phyloP scores from a whole-genome alignment of 2,329 filamentous ascomycete genomes.

The Metarhizium robertsii region DNA sequence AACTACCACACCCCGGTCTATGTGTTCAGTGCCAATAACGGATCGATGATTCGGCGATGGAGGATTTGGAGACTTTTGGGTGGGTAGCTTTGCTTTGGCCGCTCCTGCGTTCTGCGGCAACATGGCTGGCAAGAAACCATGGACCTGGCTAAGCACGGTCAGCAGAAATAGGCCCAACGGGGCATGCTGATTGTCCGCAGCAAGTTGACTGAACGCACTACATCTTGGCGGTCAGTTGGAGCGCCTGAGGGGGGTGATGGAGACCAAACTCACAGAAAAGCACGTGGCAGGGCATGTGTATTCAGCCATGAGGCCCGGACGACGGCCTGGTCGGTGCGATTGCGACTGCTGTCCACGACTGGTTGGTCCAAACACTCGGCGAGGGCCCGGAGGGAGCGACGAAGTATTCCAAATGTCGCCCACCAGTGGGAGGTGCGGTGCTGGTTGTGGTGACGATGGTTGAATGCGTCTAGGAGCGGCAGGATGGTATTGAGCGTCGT shows the following conservation, averaged over 20 bases:
- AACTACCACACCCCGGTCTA: slow-evolving; percentile 20
- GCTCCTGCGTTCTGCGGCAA: slow-evolving; percentile 11
- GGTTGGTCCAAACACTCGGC: slow-evolving; percentile 12
- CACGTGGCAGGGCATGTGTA: slow-evolving; percentile 21
- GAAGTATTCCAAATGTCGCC: slow-evolving; percentile 59
- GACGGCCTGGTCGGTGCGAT: slow-evolving; percentile 7
- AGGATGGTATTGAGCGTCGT: slow-evolving; percentile 28
- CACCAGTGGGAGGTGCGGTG: slow-evolving; percentile 79
- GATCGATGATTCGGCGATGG: background rate
- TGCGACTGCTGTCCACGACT: background rate
- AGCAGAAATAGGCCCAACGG: slow-evolving; percentile 61
- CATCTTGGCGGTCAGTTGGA: background rate
- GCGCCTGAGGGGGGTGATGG: background rate
- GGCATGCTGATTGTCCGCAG: slow-evolving; percentile 65
- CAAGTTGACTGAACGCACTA: slow-evolving; percentile 58
- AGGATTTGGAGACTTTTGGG: background rate
- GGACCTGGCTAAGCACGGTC: slow-evolving; percentile 51
- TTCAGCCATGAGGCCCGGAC: slow-evolving; percentile 20
- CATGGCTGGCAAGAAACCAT: slow-evolving; percentile 31
- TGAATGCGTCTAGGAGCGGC: slow-evolving; percentile 60
- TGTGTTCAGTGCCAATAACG: background rate
- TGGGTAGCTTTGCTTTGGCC: background rate
- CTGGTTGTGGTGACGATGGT: slow-evolving; percentile 85
- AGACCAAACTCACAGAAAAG: slow-evolving; percentile 24
- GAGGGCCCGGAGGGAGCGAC: slow-evolving; percentile 54